Evolutionary conservation across 768 basidiomycete species (phyloP), one percentile per base, ranked within the genome.

Genomic region (Mycena metata): DNA sequence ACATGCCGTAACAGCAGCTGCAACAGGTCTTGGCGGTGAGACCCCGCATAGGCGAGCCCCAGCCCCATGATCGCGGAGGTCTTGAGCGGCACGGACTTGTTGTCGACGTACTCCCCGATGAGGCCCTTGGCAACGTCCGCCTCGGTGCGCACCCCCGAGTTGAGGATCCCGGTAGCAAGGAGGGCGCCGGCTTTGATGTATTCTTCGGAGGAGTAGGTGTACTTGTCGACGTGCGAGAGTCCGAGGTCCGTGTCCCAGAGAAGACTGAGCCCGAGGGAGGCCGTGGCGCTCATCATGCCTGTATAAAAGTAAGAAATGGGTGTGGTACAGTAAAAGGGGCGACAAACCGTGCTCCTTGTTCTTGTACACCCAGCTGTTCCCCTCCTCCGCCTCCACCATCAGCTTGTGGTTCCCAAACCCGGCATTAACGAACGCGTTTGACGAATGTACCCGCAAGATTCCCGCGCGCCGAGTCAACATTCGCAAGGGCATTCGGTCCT

Each of bases 351-450:
- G 95, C 60, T 98, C 97, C 82, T 99, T 99, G 85, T 99, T 99
- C 87, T 99, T 99, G 86, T 99, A 99, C 65, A 99, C 95, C 96
- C 96, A 99, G 74, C 95, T 96, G 79, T 90, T 94, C 16, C 98
- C 97, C 75, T 98, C 96, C 66, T 96, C 94, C 1, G 96, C 97
- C 76, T 91, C 92, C 8, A 96, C 96, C 95, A 99, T 97, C 60
- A 99, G 87, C 78, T 98, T 98, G 79, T 99, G 98, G 77, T 99
- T 99, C 26, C 96, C 96, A 76, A 96, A 99, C 0, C 97, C 98
- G 49, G 96, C 97, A 75, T 99, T 99, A 59, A 98, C 97, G 69
- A 99, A 99, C 1, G 96, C 98, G 75, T 99, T 99, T 99, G 69
- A 99, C 98, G 71, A 99, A 99, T 1, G 97, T 98, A 4, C 96